These are phyloP conservation scores for Pholiota adiposa DNA, from an alignment of 1,284 basidiomycete genomes.

Conservation along the genomic window DNA sequence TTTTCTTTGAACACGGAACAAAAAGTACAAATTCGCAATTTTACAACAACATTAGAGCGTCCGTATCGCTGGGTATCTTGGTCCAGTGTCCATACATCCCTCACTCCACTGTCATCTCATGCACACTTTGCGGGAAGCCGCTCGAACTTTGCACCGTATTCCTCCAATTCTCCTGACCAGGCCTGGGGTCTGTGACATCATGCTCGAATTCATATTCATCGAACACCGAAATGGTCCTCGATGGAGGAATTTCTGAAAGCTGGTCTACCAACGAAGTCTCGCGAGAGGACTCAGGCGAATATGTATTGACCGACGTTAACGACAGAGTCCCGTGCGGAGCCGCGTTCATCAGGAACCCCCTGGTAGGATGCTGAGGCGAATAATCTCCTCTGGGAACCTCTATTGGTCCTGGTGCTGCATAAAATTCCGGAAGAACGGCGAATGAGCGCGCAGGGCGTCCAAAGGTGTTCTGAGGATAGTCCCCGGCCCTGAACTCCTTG, in stretches of 20 bases:
- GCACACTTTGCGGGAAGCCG: not conserved
- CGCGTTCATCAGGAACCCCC: not conserved
- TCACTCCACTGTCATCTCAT: constrained; percentile 7
- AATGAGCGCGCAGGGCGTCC: not conserved
- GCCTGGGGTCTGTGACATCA: not conserved
- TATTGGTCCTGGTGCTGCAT: not conserved
- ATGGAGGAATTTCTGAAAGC: not conserved
- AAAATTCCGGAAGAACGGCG: not conserved
- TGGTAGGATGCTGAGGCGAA: not conserved
- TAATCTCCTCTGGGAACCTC: not conserved
- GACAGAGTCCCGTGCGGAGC: not conserved
- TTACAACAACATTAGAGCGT: too few species aligned
- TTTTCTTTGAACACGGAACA: too few species aligned
- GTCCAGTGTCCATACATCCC: constrained; percentile 14
- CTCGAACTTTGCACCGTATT: not conserved
- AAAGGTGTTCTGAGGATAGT: not conserved
- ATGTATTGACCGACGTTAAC: too few species aligned
- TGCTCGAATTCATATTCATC: constrained; percentile 2
- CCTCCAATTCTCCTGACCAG: not conserved
- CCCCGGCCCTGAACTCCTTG: not conserved
- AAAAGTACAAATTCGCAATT: too few species aligned
- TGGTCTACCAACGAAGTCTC: not conserved
- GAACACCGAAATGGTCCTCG: not conserved
- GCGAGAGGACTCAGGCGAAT: not conserved
- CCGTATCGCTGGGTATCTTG: not conserved